Percentiles rank a stretch among this genome's conserved stretches.
Conservation (phyloP, 257 asterid genomes). For the Solanum habrochaites region DNA sequence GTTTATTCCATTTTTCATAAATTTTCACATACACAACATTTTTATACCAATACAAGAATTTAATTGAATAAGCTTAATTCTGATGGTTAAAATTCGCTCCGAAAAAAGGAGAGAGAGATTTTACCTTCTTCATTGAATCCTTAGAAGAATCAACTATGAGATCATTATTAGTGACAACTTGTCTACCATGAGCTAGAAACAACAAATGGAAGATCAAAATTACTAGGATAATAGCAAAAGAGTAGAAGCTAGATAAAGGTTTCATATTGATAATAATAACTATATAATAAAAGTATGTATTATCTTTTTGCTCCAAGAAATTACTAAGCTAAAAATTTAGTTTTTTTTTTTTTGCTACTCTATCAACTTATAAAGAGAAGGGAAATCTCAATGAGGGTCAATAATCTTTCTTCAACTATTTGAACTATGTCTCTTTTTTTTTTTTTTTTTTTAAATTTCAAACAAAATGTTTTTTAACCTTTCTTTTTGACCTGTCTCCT, state of each 20-base stretch:
- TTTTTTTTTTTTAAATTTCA: too few species aligned
- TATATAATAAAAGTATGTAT: not conserved
- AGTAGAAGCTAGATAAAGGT: not conserved
- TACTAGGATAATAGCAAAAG: not conserved
- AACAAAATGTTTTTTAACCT: not conserved
- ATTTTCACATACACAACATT: not conserved
- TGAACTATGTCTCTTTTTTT: not conserved
- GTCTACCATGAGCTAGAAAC: not conserved
- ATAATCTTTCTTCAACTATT: not conserved
- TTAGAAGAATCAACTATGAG: not conserved
- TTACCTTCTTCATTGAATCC: not conserved
- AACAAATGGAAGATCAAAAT: not conserved
- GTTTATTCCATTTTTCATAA: not conserved
- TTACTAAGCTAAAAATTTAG: not conserved
- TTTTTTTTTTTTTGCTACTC: not conserved
- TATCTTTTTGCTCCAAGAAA: not conserved
- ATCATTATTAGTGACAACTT: not conserved
- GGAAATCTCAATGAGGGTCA: not conserved
- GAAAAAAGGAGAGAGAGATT: not conserved
- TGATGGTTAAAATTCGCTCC: not conserved
- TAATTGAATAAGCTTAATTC: not conserved
- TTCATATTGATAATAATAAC: not conserved
- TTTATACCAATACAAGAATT: not conserved
- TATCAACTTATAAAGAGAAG: not conserved
- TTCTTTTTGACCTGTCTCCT: slow-evolving; percentile 32